Conservation (phyloP, 352 stramenopile genomes). For the Phytophthora chlamydospora region DNA sequence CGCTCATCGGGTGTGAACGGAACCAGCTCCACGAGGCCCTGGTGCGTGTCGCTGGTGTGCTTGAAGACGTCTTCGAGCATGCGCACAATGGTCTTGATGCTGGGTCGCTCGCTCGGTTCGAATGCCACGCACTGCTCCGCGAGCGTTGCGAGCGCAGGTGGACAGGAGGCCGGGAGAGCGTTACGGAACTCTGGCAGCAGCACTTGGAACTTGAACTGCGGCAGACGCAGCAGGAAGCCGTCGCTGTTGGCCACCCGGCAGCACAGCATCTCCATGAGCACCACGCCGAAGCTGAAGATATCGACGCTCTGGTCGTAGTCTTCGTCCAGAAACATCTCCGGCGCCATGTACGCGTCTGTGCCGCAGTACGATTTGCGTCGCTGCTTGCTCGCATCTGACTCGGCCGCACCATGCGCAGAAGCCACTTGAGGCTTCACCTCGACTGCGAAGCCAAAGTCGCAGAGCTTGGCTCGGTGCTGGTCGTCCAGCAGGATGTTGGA, state of each 20-base stretch:
- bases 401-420: constrained; percentile 30
- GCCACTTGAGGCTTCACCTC: constrained; percentile 53
- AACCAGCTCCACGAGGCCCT: constrained; percentile 52
- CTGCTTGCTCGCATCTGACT: constrained; percentile 43
- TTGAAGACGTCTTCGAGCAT: constrained; percentile 53
- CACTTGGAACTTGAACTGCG: constrained; percentile 84
- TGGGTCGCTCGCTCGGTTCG: constrained; percentile 70
- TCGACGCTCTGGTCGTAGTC: constrained; percentile 88
- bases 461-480: constrained; percentile 74
- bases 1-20: constrained; percentile 65
- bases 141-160: constrained; percentile 56
- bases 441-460: constrained; percentile 87
- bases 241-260: constrained; percentile 81
- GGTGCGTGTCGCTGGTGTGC: constrained; percentile 27
- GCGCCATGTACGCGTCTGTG: constrained; percentile 87
- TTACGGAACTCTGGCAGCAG: constrained; percentile 66
- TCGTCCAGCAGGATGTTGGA: constrained; percentile 88
- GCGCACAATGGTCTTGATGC: constrained; percentile 49
- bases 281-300: constrained; percentile 86
- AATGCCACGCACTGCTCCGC: constrained; percentile 81
- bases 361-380: constrained; percentile 87
- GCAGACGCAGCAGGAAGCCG: constrained; percentile 80
- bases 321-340: constrained; percentile 85
- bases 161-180: constrained; percentile 67
- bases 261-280: constrained; percentile 90